Base-by-base conservation (phyloP, 139 green algal species). In the Micromonas pusilla region DNA sequence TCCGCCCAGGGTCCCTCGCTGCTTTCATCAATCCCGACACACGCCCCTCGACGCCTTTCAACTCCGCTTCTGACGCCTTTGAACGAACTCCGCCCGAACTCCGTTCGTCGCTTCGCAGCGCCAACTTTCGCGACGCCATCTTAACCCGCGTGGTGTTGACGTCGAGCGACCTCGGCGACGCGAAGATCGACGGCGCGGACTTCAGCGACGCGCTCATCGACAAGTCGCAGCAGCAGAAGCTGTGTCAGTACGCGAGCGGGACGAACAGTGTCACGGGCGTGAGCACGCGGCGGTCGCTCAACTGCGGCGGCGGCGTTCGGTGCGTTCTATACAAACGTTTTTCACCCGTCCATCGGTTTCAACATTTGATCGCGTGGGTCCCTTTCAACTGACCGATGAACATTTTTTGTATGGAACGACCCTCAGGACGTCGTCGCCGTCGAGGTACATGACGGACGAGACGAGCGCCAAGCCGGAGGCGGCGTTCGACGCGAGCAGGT, bases 201-300 rank as follows among this genome's bases (percentile, higher is more conserved):
- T 97, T 97, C 83, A 89, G 86, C 21, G 96, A 97, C 73, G 91
- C 91, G 0, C 84, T 97, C 52, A 37, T 97, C 2, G 93, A 97
- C 87, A 91, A 85, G 76, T 82, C 86, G 45, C 88, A 93, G 83
- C 90, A 96, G 60, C 53, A 80, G 70, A 90, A 84, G 1, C 81
- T 96, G 68, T 96, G 90, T 82, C 85, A 87, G 38, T 93, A 92
- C 66, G 92, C 92, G 0, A 86, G 88, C 73, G 91, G 91, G 30
- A 81, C 81, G 23, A 97, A 97, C 85, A 77, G 88, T 0, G 60
- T 90, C 16, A 90, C 87, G 36, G 89, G 90, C 21, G 87, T 91
- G 0, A 72, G 54, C 31, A 97, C 93, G 0, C 84, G 93, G 57
- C 88, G 91, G 85, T 89, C 76, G 64, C 86, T 97, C 26, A 89